Evolutionary conservation across 371 early-diverging fungal genomes (phyloP).

Genomic region (Nosema muscidifuracis): DNA sequence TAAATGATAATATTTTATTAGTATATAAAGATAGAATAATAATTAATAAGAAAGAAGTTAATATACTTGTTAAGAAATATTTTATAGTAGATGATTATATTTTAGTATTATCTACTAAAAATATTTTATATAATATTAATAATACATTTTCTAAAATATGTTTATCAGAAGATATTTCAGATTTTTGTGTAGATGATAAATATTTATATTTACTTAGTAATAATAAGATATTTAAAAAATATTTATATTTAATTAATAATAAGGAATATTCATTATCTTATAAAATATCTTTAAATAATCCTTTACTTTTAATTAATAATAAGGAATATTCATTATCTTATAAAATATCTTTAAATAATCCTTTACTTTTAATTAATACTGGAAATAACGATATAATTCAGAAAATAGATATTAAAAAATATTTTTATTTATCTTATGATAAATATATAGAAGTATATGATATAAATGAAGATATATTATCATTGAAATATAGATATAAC

Average conservation of each 20-base stretch:
- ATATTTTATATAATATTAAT: neutral
- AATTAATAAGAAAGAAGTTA: neutral
- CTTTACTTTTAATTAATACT: neutral
- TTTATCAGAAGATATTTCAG: neutral
- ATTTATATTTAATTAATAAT: neutral
- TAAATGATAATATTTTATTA: neutral
- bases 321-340: neutral
- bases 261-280: neutral
- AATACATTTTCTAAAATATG: neutral
- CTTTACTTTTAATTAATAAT: neutral
- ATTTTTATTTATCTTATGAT: constrained; percentile 19
- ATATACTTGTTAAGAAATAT: neutral
- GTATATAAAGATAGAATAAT: neutral
- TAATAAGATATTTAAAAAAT: neutral
- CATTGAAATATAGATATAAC: constrained; percentile 24
- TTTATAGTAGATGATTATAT: neutral
- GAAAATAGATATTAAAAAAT: constrained; percentile 3
- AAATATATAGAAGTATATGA: constrained; percentile 18
- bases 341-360: neutral
- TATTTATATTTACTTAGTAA: neutral
- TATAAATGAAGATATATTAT: constrained; percentile 2
- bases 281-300: neutral
- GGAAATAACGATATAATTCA: neutral
- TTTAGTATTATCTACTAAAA: neutral
- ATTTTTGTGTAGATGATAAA: neutral